Base-by-base conservation (phyloP, 1,284 basidiomycete species). In the Xerocomus minutiporus region DNA sequence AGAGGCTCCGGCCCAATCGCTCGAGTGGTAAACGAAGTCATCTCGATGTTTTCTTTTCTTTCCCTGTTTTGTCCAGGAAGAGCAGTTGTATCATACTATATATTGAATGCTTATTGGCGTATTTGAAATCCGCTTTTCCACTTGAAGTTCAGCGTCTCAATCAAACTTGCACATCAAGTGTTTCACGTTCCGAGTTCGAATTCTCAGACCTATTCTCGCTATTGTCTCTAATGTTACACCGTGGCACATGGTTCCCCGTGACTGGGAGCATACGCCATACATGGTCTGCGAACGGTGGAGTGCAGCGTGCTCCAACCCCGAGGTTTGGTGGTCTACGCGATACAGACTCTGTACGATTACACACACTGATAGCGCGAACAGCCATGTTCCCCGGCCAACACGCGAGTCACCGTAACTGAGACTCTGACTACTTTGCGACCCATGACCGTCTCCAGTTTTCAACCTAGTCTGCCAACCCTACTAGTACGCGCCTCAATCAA, bases 401-500 rank as follows among this genome's bases (percentile, higher is more conserved):
- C 15, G 13, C 34, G 34, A 35, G 15, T 35, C 34, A 35, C 34
- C 2, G 34, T 9, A 35, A 35, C 34, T 15, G 15, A 41, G 13
- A 9, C 5, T 25, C 13, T 15, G 13, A 41, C 40, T 15, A 5
- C 25, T 15, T 26, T 15, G 13, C 25, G 40, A 41, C 23, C 40
- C 13, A 41, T 41, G 25, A 41, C 23, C 23, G 6, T 13, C 23
- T 15, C 25, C 40, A 28, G 5, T 20, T 6, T 35, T 35, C 34
- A 35, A n/a, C 34, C 1, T n/a, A 60, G 57, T 38, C 15, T 66
- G 12, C 38, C 64, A 36, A 50, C 52, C 1, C 48, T 64, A 1
- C 48, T 64, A 1, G 64, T 66, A 23, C 52, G 50, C n/a, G 62
- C 60, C 9, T 51, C 64, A 8, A 51, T 63, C 51, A 63, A 66